phyloP scores from a whole-genome alignment of 345 rosid genomes.

The Chamaenerion angustifolium region DNA sequence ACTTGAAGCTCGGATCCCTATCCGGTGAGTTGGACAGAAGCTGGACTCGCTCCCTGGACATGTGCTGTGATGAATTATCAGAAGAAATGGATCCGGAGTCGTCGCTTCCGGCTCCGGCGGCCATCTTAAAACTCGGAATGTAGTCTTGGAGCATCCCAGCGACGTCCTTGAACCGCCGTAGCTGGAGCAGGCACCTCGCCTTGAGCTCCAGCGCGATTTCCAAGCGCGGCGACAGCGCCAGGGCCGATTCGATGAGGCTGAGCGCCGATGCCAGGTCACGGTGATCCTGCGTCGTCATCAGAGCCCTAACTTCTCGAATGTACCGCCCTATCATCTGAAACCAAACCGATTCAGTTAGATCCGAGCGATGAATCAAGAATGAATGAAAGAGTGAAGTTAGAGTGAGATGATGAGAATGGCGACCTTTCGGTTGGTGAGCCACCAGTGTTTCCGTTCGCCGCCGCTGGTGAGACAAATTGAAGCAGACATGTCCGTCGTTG shows the following conservation, averaged over 20 bases:
- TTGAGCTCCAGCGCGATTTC: slow-evolving; percentile 49
- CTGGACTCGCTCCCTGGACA: slow-evolving; percentile 44
- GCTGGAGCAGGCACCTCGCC: no score
- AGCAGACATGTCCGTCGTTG: slow-evolving; percentile 19
- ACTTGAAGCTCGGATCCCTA: slow-evolving; percentile 25
- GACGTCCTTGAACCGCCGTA: no score
- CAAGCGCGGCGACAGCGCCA: slow-evolving; percentile 47
- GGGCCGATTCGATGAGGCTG: slow-evolving; percentile 53
- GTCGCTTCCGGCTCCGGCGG: not conserved
- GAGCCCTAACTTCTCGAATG: slow-evolving; percentile 44
- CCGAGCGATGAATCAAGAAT: not conserved
- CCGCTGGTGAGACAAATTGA: slow-evolving; percentile 15
- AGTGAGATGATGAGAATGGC: not conserved
- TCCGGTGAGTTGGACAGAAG: slow-evolving; percentile 24
- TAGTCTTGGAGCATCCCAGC: no score
- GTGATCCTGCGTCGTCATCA: slow-evolving; percentile 47
- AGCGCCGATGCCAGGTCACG: slow-evolving; percentile 47
- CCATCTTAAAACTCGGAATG: slow-evolving; percentile 40
- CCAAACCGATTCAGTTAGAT: not conserved
- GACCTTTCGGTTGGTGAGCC: slow-evolving; percentile 77
- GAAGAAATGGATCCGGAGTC: slow-evolving; percentile 2
- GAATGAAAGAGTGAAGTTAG: not conserved
- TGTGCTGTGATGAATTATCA: slow-evolving; percentile 22
- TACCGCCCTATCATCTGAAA: slow-evolving; percentile 51
- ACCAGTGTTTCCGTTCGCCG: slow-evolving; percentile 53